Evolutionary conservation across 1,139 yeast genomes (phyloP).

Genomic region (Yamadazyma membranifaciens): DNA sequence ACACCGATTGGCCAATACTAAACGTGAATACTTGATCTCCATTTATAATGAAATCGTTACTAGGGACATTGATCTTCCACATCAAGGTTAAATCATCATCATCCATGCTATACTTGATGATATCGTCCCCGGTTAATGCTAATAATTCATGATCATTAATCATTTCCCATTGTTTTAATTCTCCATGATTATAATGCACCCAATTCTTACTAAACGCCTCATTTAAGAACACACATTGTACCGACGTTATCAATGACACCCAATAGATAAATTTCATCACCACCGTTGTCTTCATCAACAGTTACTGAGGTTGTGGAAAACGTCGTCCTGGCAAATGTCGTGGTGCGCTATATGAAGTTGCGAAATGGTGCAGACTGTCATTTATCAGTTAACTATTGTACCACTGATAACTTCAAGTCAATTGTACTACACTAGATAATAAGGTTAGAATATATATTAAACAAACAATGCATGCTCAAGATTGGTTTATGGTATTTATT

Average conservation of each 20-base stretch:
- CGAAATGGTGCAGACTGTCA: too few species aligned
- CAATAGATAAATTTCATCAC: constrained; percentile 1
- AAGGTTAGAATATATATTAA: not conserved
- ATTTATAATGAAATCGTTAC: constrained; percentile 15
- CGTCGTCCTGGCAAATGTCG: too few species aligned
- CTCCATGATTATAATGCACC: constrained; percentile 15
- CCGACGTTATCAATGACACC: constrained; percentile 1
- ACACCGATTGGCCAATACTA: constrained; percentile 2
- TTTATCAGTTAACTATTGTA: too few species aligned
- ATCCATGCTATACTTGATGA: constrained; percentile 22
- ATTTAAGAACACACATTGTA: constrained; percentile 20
- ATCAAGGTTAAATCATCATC: constrained; percentile 8
- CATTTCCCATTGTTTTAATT: constrained; percentile 7
- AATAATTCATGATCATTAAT: constrained; percentile 20
- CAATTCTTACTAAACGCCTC: constrained; percentile 39
- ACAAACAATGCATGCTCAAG: constrained; percentile 60
- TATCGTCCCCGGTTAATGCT: constrained; percentile 27
- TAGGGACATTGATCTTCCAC: constrained; percentile 17
- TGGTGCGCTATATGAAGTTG: too few species aligned
- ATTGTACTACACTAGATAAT: too few species aligned
- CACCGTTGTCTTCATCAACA: not conserved
- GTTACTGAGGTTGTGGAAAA: not conserved
- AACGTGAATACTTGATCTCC: constrained; percentile 9
- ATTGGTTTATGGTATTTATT: constrained; percentile 74
- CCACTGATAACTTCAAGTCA: too few species aligned